Conservation (phyloP, 2,329 filamentous ascomycete genomes). For the Drechmeria coniospora region DNA sequence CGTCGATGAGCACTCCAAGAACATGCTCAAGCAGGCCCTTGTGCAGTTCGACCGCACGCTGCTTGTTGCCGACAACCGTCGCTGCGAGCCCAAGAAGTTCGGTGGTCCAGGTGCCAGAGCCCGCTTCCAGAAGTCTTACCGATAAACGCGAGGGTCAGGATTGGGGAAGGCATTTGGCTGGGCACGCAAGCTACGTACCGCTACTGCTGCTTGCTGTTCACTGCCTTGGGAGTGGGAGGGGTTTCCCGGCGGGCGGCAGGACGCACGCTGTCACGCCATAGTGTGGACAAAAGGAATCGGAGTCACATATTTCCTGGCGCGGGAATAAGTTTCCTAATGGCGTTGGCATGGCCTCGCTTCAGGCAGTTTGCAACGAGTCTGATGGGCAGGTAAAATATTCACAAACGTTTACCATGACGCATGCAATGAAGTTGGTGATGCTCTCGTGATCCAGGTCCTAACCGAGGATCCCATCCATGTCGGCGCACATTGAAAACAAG, state of each 20-base stretch:
- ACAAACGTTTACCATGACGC: neutral
- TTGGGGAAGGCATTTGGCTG: neutral
- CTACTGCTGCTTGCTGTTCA: neutral
- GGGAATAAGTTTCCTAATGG: constrained; percentile 27
- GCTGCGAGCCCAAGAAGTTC: constrained; percentile 98
- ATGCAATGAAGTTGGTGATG: no score
- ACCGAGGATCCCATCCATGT: no score
- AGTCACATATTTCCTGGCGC: constrained; percentile 23
- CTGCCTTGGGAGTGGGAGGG: constrained; percentile 7
- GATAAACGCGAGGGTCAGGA: constrained; percentile 42
- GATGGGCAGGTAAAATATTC: constrained; percentile 32
- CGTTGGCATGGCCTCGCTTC: constrained; percentile 37
- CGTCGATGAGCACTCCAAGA: constrained; percentile 99
- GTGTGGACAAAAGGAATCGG: constrained; percentile 18
- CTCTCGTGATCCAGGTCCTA: no score
- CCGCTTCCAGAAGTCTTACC: constrained; percentile 98
- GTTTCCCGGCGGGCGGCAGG: constrained; percentile 6
- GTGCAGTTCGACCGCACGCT: constrained; percentile 94
- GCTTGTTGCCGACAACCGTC: constrained; percentile 97
- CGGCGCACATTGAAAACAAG: no score
- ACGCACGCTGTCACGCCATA: constrained; percentile 10
- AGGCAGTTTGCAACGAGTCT: constrained; percentile 33
- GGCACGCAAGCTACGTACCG: neutral
- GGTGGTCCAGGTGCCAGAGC: constrained; percentile 85
- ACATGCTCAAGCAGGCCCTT: constrained; percentile 94